A percentile compares a stretch with the other conserved stretches of the same genome.
Evolutionary conservation across 257 asterid species (phyloP).

Genomic region (Plantago elongata): DNA sequence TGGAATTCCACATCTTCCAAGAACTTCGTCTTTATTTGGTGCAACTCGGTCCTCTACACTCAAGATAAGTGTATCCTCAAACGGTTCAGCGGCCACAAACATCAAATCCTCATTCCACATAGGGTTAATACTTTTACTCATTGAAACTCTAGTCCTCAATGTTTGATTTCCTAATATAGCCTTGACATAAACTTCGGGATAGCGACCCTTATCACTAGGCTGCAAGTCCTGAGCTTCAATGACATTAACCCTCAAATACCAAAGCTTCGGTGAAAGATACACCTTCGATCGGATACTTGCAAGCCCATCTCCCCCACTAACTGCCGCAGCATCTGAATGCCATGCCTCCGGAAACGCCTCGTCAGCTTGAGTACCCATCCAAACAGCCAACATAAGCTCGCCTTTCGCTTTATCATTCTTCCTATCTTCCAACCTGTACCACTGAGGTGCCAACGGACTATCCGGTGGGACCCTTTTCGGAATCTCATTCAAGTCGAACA

Average conservation of each 20-base stretch:
- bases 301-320: conserved; percentile 55
- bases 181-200: conserved; percentile 63
- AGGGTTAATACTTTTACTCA: conserved; percentile 54
- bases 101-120: conserved; percentile 82
- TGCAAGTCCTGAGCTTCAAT: conserved; percentile 66
- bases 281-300: conserved; percentile 56
- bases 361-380: conserved; percentile 84
- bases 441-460: conserved; percentile 66
- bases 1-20: conserved; percentile 56
- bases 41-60: conserved; percentile 69
- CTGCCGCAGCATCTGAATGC: conserved; percentile 65
- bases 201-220: conserved; percentile 50
- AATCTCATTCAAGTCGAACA: conserved; percentile 53
- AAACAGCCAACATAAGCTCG: conserved; percentile 71
- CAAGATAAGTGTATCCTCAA: conserved; percentile 58
- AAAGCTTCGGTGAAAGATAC: conserved; percentile 66
- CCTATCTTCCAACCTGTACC: conserved; percentile 64
- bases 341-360: conserved; percentile 75
- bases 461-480: conserved; percentile 69
- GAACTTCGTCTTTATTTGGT: conserved; percentile 57
- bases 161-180: conserved; percentile 63
- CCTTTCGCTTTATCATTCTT: conserved; percentile 50
- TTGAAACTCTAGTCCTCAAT: conserved; percentile 46
- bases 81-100: conserved; percentile 77
- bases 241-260: conserved; percentile 68